Evolutionary conservation across 1,284 basidiomycete species (phyloP).

Genomic region (Ustilago bromivora): DNA sequence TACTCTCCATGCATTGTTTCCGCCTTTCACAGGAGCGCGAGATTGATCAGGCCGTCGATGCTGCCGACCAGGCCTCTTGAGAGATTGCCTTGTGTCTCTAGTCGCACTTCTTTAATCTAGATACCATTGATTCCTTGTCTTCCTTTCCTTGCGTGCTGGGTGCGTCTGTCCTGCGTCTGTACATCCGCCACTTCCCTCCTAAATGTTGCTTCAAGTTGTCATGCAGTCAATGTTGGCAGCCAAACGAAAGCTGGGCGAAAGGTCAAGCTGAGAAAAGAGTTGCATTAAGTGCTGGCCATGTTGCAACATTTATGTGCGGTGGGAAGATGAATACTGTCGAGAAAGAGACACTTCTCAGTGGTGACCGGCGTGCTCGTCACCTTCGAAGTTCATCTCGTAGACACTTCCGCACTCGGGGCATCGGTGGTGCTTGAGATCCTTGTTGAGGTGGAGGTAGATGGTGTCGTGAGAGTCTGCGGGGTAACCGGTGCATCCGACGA

Average conservation of each 20-base stretch:
- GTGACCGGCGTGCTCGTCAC: conserved; percentile 53
- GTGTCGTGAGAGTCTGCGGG: conserved; percentile 69
- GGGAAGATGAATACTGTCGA: background rate
- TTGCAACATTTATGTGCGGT: conserved; percentile 17
- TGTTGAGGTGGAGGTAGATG: conserved; percentile 65
- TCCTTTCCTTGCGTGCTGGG: background rate
- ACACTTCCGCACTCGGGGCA: conserved; percentile 68
- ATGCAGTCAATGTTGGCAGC: background rate
- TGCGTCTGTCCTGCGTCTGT: background rate
- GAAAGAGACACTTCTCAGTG: conserved; percentile 38
- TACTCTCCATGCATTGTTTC: background rate
- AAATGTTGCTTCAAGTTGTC: too few species aligned
- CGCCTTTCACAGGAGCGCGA: conserved; percentile 40
- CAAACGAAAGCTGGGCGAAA: background rate
- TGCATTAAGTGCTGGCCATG: conserved; percentile 29
- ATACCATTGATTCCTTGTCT: background rate
- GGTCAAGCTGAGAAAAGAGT: conserved; percentile 25
- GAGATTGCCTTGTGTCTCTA: background rate
- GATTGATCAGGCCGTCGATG: conserved; percentile 50
- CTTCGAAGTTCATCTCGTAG: conserved; percentile 60
- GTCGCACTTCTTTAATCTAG: background rate
- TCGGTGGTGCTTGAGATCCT: conserved; percentile 60
- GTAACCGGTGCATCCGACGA: conserved; percentile 67
- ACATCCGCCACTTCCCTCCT: background rate
- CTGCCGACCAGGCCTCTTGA: conserved; percentile 27